A percentile compares a stretch with the other conserved stretches of the same genome.
Conservation (phyloP, 257 asterid genomes). For the Parsonsia alboflavescens region DNA sequence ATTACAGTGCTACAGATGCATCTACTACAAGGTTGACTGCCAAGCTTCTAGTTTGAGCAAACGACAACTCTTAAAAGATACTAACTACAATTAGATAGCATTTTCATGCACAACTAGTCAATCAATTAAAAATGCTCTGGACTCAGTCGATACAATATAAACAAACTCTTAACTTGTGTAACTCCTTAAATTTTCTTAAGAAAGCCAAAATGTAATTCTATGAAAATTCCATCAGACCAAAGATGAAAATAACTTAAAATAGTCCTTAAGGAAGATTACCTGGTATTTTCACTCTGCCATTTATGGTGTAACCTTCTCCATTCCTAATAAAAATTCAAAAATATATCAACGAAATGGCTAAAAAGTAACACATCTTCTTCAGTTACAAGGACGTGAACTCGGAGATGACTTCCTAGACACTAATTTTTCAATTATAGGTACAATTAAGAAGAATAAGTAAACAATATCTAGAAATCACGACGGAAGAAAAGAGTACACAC, state of each 20-base stretch:
- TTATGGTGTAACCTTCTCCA: conserved; percentile 30
- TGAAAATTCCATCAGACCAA: background rate
- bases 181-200: background rate
- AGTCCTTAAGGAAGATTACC: conserved; percentile 10
- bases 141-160: background rate
- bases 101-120: background rate
- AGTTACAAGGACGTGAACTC: background rate
- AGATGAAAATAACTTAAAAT: background rate
- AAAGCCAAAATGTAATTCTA: background rate
- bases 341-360: background rate
- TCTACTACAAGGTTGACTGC: background rate
- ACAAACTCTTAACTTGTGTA: background rate
- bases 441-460: background rate
- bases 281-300: conserved; percentile 36
- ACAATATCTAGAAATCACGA: background rate
- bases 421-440: background rate
- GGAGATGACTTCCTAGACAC: background rate
- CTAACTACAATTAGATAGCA: background rate
- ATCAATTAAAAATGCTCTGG: background rate
- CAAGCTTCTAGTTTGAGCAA: background rate
- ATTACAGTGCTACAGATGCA: background rate
- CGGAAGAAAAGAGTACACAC: conserved; percentile 11
- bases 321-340: conserved; percentile 16
- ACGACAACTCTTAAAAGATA: background rate
- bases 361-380: background rate